Evolutionary conservation across 2,329 filamentous ascomycete genomes (phyloP).

Genomic region (Trichoderma sp.): DNA sequence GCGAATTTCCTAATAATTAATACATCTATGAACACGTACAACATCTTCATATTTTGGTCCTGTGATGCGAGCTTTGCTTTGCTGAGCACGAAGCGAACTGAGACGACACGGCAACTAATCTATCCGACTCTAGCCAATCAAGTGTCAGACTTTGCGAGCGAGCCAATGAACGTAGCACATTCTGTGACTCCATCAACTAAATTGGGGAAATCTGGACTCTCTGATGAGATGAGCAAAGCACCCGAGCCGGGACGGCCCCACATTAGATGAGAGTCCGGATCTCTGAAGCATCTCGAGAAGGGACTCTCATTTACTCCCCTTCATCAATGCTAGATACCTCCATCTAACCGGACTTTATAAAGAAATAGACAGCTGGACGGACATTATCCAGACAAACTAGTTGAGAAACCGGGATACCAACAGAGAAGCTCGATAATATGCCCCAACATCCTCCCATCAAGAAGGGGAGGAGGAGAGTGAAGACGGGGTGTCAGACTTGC

Average conservation of each 20-base stretch:
- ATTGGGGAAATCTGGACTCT: background rate
- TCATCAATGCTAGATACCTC: background rate
- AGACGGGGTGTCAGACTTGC: slow-evolving; percentile 36
- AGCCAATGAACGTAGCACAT: background rate
- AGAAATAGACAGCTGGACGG: no score
- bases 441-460: background rate
- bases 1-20: background rate
- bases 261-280: background rate
- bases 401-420: background rate
- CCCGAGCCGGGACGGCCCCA: slow-evolving; percentile 3
- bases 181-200: background rate
- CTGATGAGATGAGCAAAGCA: background rate
- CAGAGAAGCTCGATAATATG: background rate
- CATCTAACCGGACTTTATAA: background rate
- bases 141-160: background rate
- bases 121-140: background rate
- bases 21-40: background rate
- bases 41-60: background rate
- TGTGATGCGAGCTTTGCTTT: background rate
- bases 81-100: background rate
- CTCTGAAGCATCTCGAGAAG: background rate
- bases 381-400: background rate
- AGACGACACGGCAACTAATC: background rate
- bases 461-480: slow-evolving; percentile 22
- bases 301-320: background rate